Evolutionary conservation across 2,329 filamentous ascomycete genomes (phyloP).

Genomic region (Cordyceps javanica): DNA sequence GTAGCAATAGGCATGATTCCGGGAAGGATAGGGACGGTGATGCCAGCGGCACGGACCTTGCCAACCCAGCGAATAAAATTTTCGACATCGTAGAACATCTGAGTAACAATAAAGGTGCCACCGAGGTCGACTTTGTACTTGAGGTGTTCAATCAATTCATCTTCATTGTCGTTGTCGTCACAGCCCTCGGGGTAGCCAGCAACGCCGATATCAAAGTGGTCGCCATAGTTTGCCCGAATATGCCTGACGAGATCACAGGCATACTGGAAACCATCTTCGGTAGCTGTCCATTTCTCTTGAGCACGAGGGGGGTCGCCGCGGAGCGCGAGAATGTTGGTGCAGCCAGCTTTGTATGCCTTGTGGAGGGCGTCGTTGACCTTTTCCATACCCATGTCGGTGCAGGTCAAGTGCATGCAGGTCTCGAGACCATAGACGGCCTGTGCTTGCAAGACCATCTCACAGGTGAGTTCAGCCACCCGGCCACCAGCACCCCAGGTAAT

Average conservation of each 20-base stretch:
- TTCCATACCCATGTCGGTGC: conserved; percentile 92
- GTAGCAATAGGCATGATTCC: conserved; percentile 90
- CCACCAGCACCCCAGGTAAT: conserved; percentile 98
- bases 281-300: conserved; percentile 86
- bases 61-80: conserved; percentile 89
- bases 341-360: conserved; percentile 88
- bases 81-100: conserved; percentile 99
- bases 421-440: conserved; percentile 94
- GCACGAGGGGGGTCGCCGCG: conserved; percentile 91
- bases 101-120: conserved; percentile 88
- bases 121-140: conserved; percentile 97
- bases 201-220: conserved; percentile 91
- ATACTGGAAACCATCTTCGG: conserved; percentile 82
- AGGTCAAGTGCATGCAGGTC: conserved; percentile 98
- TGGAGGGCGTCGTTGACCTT: conserved; percentile 86
- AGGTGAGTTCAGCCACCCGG: conserved; percentile 82
- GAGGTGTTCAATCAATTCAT: conserved; percentile 79
- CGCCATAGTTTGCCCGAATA: conserved; percentile 65
- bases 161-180: conserved; percentile 86
- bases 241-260: conserved; percentile 85
- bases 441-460: conserved; percentile 94
- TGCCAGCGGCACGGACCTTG: conserved; percentile 78
- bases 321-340: conserved; percentile 93
- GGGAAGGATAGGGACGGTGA: conserved; percentile 75
- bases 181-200: conserved; percentile 94